Percentiles rank a stretch among this genome's conserved stretches.
Evolutionary conservation across 2,329 filamentous ascomycete species (phyloP).

Genomic region (Allantophomopsis cytisporea): DNA sequence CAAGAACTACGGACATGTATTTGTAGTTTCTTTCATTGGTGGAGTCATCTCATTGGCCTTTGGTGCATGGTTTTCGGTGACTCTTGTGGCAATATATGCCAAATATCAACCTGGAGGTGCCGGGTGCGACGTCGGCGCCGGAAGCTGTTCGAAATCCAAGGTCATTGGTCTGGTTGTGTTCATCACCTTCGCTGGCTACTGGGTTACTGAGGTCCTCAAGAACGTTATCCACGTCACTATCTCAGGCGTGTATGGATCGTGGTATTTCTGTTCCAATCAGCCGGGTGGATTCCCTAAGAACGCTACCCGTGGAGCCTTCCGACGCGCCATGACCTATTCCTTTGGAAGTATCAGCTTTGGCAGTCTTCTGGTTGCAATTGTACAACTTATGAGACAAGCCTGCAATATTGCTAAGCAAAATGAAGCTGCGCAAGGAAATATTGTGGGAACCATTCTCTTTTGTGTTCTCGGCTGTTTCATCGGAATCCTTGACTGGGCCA

Average conservation of each 20-base stretch:
- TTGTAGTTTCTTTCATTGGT: constrained; percentile 24
- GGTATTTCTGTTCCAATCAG: constrained; percentile 68
- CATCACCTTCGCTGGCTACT: constrained; percentile 84
- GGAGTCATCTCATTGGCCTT: constrained; percentile 20
- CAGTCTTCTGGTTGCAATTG: constrained; percentile 72
- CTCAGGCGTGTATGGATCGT: constrained; percentile 79
- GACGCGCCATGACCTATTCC: constrained; percentile 73
- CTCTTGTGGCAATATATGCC: constrained; percentile 74
- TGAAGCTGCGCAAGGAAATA: constrained; percentile 52
- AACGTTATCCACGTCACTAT: constrained; percentile 84
- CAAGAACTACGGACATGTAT: constrained; percentile 45
- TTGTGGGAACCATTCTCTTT: constrained; percentile 52
- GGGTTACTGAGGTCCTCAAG: constrained; percentile 88
- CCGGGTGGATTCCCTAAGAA: constrained; percentile 56
- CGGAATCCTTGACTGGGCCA: constrained; percentile 67
- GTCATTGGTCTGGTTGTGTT: constrained; percentile 80
- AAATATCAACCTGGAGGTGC: constrained; percentile 56
- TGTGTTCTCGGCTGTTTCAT: constrained; percentile 70
- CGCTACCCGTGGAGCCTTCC: constrained; percentile 72
- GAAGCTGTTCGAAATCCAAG: constrained; percentile 56
- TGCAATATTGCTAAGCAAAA: constrained; percentile 65
- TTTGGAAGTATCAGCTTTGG: constrained; percentile 87
- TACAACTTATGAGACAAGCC: constrained; percentile 72
- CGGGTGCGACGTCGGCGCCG: constrained; percentile 26
- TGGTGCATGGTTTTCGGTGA: constrained; percentile 75